phyloP scores from a whole-genome alignment of 2,329 filamentous ascomycete species.

The Tetracladium maxilliforme region DNA sequence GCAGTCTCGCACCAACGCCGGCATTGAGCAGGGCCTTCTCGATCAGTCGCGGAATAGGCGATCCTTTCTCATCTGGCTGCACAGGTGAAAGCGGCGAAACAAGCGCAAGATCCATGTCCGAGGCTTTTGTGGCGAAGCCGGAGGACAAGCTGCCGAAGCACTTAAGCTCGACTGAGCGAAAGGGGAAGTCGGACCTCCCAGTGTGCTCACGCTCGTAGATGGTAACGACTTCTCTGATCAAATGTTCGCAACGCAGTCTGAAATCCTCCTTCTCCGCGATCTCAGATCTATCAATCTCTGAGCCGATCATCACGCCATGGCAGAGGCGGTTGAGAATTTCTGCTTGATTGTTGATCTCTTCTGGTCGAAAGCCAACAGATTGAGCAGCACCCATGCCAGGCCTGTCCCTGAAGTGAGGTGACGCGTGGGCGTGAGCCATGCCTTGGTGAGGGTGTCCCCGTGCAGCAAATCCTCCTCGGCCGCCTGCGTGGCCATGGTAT shows the following conservation, averaged over 20 bases:
- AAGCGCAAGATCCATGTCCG: conserved; percentile 80
- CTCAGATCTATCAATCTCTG: conserved; percentile 49
- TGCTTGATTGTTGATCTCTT: too few relatives aligned
- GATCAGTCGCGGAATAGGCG: conserved; percentile 56
- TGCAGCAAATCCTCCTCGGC: too few relatives aligned
- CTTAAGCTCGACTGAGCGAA: conserved; percentile 47
- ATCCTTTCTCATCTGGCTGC: conserved; percentile 36
- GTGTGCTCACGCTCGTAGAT: conserved; percentile 30
- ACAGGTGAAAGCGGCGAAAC: conserved; percentile 46
- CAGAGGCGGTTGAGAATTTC: conserved; percentile 26
- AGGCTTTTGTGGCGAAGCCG: conserved; percentile 76
- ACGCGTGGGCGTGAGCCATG: too few relatives aligned
- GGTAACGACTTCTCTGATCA: conserved; percentile 45
- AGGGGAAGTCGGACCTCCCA: conserved; percentile 28
- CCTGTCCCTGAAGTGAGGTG: too few relatives aligned
- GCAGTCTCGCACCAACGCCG: conserved; percentile 61
- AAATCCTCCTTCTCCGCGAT: conserved; percentile 59
- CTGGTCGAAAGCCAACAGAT: too few relatives aligned
- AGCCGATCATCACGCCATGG: conserved; percentile 31
- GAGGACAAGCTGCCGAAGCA: conserved; percentile 75
- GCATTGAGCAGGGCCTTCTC: conserved; percentile 60
- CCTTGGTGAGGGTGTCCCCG: too few relatives aligned
- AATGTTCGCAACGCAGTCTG: conserved; percentile 44
- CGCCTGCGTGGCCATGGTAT: too few relatives aligned
- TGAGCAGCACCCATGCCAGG: too few relatives aligned